phyloP scores from a whole-genome alignment of 2,329 filamentous ascomycete species.

The Verticillium zaregamsianum region DNA sequence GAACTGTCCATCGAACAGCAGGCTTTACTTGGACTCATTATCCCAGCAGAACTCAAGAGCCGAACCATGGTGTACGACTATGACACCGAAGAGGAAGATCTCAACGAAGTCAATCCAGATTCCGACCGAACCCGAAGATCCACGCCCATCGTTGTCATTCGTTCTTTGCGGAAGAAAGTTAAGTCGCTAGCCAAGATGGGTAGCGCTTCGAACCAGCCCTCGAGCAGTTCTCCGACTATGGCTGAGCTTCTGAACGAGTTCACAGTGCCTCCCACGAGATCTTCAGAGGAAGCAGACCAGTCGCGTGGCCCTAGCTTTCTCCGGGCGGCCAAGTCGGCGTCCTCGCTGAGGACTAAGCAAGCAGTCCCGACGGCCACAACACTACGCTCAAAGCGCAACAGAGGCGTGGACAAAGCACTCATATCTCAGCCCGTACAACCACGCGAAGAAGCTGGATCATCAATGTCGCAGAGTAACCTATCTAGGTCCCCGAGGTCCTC shows the following conservation, averaged over 20 bases:
- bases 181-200: conserved; percentile 10
- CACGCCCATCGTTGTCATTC: conserved; percentile 5
- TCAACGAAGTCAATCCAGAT: too few relatives aligned
- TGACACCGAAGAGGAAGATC: conserved; percentile 7
- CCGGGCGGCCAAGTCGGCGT: conserved; percentile 2
- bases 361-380: conserved; percentile 6
- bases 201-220: not conserved
- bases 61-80: conserved; percentile 9
- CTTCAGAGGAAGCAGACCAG: not conserved
- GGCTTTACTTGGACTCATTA: conserved; percentile 8
- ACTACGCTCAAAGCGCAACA: conserved; percentile 9
- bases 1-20: conserved; percentile 2
- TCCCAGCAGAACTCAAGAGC: conserved; percentile 7
- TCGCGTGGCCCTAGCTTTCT: not conserved
- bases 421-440: conserved; percentile 7
- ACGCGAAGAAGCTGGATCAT: not conserved
- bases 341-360: conserved; percentile 1
- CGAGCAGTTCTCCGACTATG: not conserved
- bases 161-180: conserved; percentile 4
- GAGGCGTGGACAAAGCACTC: conserved; percentile 6
- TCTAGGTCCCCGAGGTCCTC: not conserved
- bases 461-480: not conserved
- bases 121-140: not conserved
- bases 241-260: not conserved
- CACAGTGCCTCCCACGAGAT: not conserved